A percentile compares a stretch with the other conserved stretches of the same genome.
These are phyloP conservation scores for Fusarium sp. DNA, from an alignment of 2,329 filamentous ascomycete genomes.

Conservation along the genomic window DNA sequence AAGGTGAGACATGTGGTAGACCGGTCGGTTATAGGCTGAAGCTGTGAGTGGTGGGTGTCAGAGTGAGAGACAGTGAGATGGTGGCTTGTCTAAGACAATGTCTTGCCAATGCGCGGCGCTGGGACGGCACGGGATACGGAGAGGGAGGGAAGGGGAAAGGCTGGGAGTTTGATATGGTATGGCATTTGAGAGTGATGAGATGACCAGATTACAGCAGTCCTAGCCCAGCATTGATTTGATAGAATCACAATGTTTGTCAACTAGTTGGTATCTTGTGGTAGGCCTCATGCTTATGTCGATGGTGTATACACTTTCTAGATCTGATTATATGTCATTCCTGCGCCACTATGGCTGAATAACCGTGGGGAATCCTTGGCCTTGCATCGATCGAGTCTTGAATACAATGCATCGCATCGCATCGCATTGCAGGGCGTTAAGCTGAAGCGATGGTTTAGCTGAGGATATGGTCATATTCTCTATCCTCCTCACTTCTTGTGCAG, in stretches of 20 bases:
- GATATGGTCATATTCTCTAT: background rate
- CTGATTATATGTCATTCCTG: background rate
- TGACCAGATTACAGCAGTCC: background rate
- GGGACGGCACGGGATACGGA: conserved; percentile 39
- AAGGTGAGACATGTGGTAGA: conserved; percentile 29
- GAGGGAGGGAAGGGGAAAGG: conserved; percentile 2
- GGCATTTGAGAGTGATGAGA: background rate
- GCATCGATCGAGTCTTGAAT: conserved; percentile 14
- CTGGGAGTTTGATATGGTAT: background rate
- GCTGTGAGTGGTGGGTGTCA: conserved; percentile 13
- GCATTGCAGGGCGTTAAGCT: conserved; percentile 16
- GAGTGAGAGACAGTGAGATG: conserved; percentile 13
- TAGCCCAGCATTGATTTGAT: background rate
- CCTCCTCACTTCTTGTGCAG: background rate
- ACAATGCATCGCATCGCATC: conserved; percentile 13
- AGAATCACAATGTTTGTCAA: background rate
- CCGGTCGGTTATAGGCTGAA: conserved; percentile 13
- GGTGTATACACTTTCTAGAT: conserved; percentile 8
- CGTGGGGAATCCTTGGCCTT: conserved; percentile 20
- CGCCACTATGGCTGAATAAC: conserved; percentile 13
- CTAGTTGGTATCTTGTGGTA: conserved; percentile 7
- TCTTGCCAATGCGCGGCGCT: conserved; percentile 39
- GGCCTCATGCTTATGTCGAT: conserved; percentile 28
- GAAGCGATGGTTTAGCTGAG: background rate
- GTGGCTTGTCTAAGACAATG: conserved; percentile 43